A percentile compares a stretch with the other conserved stretches of the same genome.
These are phyloP conservation scores for Galium porrigens DNA, from an alignment of 305 asterid species.

Conservation along the genomic window DNA sequence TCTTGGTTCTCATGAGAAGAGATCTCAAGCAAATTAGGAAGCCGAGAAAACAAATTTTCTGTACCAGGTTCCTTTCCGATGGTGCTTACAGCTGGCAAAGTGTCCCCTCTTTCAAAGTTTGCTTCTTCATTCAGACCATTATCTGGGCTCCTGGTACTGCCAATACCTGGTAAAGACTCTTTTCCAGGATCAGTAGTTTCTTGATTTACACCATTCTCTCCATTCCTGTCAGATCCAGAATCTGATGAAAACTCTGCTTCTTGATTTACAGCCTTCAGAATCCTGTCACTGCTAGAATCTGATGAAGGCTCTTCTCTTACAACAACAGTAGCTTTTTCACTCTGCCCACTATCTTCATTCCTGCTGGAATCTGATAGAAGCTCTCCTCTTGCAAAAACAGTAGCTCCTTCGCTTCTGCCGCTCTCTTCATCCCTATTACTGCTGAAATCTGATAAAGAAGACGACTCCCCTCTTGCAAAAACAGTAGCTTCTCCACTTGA, in stretches of 20 bases:
- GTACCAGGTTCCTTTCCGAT: slow-evolving; percentile 10
- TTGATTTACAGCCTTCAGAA: background rate
- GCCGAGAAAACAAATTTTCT: slow-evolving; percentile 12
- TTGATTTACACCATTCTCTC: slow-evolving; percentile 4
- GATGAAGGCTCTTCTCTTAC: slow-evolving; percentile 14
- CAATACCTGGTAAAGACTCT: slow-evolving; percentile 8
- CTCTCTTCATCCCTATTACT: slow-evolving; percentile 4
- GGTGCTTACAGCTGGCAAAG: slow-evolving; percentile 2
- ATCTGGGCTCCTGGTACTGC: background rate
- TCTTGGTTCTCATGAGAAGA: slow-evolving; percentile 11
- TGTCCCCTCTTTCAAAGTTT: slow-evolving; percentile 10
- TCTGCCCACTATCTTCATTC: background rate
- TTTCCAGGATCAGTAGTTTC: slow-evolving; percentile 13
- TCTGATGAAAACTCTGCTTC: slow-evolving; percentile 10
- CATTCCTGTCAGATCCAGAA: background rate
- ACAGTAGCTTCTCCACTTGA: slow-evolving; percentile 19
- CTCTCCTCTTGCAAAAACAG: slow-evolving; percentile 13
- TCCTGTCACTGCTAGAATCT: background rate
- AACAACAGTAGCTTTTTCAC: slow-evolving; percentile 7
- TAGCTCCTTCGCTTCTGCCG: slow-evolving; percentile 14
- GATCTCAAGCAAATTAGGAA: slow-evolving; percentile 15
- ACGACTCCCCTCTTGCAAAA: slow-evolving; percentile 13
- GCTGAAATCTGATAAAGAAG: slow-evolving; percentile 5
- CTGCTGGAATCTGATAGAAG: background rate
- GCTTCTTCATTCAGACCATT: slow-evolving; percentile 21